These are phyloP conservation scores for Selaginella tamariscina DNA, from an alignment of 75 land plant genomes.

Conservation along the genomic window DNA sequence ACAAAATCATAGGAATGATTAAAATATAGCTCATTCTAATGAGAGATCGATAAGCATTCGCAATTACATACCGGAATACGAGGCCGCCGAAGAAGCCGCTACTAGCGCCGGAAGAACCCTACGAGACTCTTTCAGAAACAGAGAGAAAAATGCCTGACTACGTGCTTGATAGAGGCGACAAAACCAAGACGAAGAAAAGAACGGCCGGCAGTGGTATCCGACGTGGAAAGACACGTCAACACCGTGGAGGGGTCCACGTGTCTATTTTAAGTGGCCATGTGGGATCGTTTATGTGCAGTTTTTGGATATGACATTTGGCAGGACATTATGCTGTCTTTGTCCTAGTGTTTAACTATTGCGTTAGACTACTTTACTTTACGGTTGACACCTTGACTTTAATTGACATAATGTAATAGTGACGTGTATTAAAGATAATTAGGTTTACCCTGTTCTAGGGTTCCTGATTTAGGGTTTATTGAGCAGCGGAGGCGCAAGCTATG, in stretches of 20 bases:
- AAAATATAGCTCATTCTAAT: not conserved
- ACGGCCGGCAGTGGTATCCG: conserved; percentile 2
- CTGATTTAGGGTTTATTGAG: not conserved
- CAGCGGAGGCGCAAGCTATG: not conserved
- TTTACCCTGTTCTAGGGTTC: no score
- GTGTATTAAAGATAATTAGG: no score
- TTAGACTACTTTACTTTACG: no score
- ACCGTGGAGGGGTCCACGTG: no score
- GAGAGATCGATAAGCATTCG: not conserved
- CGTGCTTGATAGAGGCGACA: not conserved
- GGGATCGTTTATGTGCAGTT: no score
- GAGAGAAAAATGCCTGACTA: not conserved
- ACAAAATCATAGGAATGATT: not conserved
- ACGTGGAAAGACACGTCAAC: not conserved
- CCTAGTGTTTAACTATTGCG: no score
- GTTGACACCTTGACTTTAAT: no score
- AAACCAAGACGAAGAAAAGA: not conserved
- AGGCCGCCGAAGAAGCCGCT: not conserved
- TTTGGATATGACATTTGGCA: no score
- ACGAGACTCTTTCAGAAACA: not conserved
- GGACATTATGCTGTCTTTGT: no score
- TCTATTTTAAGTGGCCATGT: no score
- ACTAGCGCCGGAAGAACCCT: not conserved
- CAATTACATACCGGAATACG: not conserved
- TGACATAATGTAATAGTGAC: no score